These are phyloP conservation scores for Chrysoporthe deuterocubensis DNA, from an alignment of 2,329 filamentous ascomycete species.

Conservation along the genomic window DNA sequence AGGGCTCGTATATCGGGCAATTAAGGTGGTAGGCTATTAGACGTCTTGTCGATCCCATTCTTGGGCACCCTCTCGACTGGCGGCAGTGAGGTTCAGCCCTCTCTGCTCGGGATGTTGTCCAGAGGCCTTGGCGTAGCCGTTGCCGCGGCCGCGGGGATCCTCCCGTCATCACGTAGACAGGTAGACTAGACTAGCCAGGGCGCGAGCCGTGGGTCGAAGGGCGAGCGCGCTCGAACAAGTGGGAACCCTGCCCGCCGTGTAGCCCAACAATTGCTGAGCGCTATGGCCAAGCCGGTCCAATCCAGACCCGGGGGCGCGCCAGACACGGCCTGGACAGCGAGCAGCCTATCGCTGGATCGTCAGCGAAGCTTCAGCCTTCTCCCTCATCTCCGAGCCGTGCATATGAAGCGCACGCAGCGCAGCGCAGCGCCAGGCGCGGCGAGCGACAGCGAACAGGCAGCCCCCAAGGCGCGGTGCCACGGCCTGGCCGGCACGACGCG, in stretches of 20 bases:
- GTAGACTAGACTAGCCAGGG: not conserved
- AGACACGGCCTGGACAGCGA: no score
- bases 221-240: not conserved
- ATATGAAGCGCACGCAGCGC: not conserved
- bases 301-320: no score
- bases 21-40: not conserved
- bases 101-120: not conserved
- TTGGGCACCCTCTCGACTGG: not conserved
- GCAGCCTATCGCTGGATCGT: not conserved
- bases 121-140: not conserved
- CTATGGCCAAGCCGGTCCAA: no score
- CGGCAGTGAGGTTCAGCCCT: not conserved
- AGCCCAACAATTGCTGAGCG: not conserved
- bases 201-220: not conserved
- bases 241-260: not conserved
- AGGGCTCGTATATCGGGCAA: no score
- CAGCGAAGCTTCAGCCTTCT: slow-evolving; percentile 1
- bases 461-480: not conserved
- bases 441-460: not conserved
- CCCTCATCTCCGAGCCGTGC: slow-evolving; percentile 1
- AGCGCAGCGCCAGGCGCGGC: not conserved
- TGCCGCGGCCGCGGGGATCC: not conserved
- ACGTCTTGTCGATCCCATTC: not conserved
- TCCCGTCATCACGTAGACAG: not conserved
- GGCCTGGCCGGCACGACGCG: not conserved